These are phyloP conservation scores for Vigna unguiculata DNA, from an alignment of 306 rosid genomes.

Conservation along the genomic window DNA sequence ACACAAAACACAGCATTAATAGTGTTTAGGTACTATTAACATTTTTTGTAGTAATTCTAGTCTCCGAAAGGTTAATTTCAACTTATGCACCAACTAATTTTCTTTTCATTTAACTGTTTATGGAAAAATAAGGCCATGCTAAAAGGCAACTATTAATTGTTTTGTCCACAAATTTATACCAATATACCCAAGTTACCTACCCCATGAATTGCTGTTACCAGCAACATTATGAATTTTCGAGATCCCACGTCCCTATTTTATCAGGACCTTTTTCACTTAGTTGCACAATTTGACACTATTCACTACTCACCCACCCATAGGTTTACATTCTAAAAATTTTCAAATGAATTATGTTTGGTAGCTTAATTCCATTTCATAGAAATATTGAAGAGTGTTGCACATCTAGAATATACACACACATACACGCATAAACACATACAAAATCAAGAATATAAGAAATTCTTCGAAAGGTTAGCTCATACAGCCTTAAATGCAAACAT, in stretches of 20 bases:
- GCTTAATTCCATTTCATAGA: slow-evolving; percentile 27
- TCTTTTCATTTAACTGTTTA: neutral
- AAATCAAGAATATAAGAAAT: slow-evolving; percentile 20
- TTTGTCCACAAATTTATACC: neutral
- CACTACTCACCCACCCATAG: neutral
- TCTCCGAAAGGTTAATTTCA: neutral
- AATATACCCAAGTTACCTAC: neutral
- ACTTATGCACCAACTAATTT: neutral
- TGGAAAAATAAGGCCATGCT: neutral
- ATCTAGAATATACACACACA: neutral
- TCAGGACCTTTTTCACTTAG: neutral
- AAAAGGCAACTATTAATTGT: neutral
- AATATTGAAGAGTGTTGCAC: slow-evolving; percentile 1
- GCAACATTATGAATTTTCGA: neutral
- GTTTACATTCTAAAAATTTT: neutral
- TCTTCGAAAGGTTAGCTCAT: slow-evolving; percentile 18
- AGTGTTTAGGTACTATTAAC: neutral
- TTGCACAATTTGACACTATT: neutral
- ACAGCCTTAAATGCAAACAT: slow-evolving; percentile 28
- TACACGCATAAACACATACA: neutral
- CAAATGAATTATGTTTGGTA: neutral
- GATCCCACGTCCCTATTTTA: neutral
- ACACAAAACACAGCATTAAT: neutral
- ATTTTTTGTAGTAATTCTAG: neutral
- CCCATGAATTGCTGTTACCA: neutral